phyloP scores from a whole-genome alignment of 192 early-diverging fungal species.

The Haplosporangium gracile region DNA sequence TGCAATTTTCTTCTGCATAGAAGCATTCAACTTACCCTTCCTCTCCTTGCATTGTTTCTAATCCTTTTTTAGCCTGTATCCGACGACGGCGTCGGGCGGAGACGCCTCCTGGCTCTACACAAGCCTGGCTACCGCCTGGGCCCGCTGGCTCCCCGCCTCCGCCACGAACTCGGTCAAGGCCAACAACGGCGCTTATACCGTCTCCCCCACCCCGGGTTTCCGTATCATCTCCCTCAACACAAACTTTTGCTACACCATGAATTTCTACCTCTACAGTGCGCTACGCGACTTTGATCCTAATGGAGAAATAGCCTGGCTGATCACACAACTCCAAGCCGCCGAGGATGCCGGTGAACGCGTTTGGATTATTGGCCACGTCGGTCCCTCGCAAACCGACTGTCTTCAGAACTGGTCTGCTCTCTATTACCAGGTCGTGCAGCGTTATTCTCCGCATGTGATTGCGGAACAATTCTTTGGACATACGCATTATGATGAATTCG shows the following conservation, averaged over 20 bases:
- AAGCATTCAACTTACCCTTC: neutral
- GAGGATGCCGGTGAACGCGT: constrained; percentile 62
- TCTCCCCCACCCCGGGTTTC: constrained; percentile 52
- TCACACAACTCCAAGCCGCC: constrained; percentile 61
- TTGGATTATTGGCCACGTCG: constrained; percentile 68
- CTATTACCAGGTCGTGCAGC: constrained; percentile 64
- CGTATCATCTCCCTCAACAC: constrained; percentile 68
- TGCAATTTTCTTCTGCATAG: neutral
- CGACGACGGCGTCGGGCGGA: constrained; percentile 26
- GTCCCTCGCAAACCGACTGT: constrained; percentile 59
- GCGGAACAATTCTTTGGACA: constrained; percentile 70
- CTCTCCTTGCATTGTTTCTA: neutral
- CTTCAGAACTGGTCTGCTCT: constrained; percentile 61
- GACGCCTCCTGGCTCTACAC: constrained; percentile 60
- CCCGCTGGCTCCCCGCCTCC: constrained; percentile 53
- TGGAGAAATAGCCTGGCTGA: constrained; percentile 59
- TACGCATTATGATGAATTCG: constrained; percentile 62
- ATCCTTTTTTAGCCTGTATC: constrained; percentile 13
- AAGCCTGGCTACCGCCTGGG: constrained; percentile 55
- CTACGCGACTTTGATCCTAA: constrained; percentile 55
- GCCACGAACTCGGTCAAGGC: constrained; percentile 26
- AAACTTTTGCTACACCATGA: constrained; percentile 68
- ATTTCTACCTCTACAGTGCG: constrained; percentile 61
- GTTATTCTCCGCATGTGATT: constrained; percentile 66
- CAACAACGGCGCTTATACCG: constrained; percentile 60